Conservation (phyloP, 495 filamentous ascomycete genomes). For the Geopyxis carbonaria region DNA sequence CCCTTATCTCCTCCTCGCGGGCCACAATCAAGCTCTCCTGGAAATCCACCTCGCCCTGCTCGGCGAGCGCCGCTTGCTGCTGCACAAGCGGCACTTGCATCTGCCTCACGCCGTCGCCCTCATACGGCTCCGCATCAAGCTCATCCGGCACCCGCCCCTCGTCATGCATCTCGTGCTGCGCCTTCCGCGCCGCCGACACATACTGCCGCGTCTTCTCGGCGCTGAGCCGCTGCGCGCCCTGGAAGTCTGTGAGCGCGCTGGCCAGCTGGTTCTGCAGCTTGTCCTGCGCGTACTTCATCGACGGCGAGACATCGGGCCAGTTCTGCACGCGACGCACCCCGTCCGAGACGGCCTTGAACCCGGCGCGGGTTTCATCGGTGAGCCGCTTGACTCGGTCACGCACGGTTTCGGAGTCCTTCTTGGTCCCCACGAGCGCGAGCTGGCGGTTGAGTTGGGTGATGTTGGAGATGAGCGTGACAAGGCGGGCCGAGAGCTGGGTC, state of each 20-base stretch:
- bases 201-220: constrained; percentile 84
- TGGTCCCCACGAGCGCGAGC: constrained; percentile 69
- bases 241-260: constrained; percentile 72
- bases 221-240: constrained; percentile 68
- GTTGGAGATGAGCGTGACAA: constrained; percentile 75
- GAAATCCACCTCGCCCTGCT: constrained; percentile 94
- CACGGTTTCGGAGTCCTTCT: constrained; percentile 75
- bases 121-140: constrained; percentile 12
- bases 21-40: constrained; percentile 90
- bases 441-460: constrained; percentile 65
- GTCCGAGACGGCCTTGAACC: constrained; percentile 88
- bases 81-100: constrained; percentile 38
- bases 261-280: constrained; percentile 88
- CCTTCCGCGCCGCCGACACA: constrained; percentile 51
- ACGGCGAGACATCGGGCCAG: constrained; percentile 68
- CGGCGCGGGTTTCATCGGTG: constrained; percentile 62
- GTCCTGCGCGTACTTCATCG: constrained; percentile 56
- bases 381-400: constrained; percentile 76
- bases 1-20: constrained; percentile 86
- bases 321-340: constrained; percentile 77
- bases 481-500: constrained; percentile 60
- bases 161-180: constrained; percentile 12
- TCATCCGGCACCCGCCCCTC: constrained; percentile 10
- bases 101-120: too few relatives aligned
- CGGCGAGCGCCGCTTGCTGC: constrained; percentile 62